phyloP scores from a whole-genome alignment of 164 flowering plant species.

The Vitis vinifera region DNA sequence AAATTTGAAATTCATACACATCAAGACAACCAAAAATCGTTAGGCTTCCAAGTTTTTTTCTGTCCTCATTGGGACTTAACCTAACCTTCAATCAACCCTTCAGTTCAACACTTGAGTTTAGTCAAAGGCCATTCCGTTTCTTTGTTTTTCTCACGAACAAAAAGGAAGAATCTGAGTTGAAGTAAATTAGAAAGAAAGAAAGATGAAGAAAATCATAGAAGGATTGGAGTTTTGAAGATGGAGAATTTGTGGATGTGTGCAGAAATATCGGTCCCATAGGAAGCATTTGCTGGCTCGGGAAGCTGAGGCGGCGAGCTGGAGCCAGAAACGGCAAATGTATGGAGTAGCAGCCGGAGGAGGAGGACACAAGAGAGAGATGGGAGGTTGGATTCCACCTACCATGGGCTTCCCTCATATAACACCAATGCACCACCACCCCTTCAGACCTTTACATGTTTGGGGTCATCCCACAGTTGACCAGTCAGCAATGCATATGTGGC shows the following conservation, averaged over 20 bases:
- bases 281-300: slow-evolving; percentile 89
- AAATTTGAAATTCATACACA: too few relatives aligned
- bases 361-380: slow-evolving; percentile 41
- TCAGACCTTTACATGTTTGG: slow-evolving; percentile 91
- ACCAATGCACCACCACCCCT: slow-evolving; percentile 34
- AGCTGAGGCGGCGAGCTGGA: slow-evolving; percentile 93
- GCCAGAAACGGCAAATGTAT: slow-evolving; percentile 69
- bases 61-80: too few relatives aligned
- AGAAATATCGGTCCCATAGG: slow-evolving; percentile 94
- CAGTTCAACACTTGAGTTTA: too few relatives aligned
- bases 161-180: neutral
- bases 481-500: slow-evolving; percentile 71
- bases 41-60: too few relatives aligned
- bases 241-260: slow-evolving; percentile 13
- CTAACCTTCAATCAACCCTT: too few relatives aligned
- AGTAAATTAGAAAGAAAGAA: too few relatives aligned
- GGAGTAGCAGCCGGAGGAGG: slow-evolving; percentile 33
- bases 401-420: slow-evolving; percentile 72
- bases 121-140: too few relatives aligned
- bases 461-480: slow-evolving; percentile 83
- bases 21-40: too few relatives aligned
- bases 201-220: neutral
- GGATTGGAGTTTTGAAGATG: neutral
- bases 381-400: slow-evolving; percentile 70
- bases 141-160: too few relatives aligned